phyloP scores from a whole-genome alignment of 768 basidiomycete genomes.

The Tephrocybe sp. region DNA sequence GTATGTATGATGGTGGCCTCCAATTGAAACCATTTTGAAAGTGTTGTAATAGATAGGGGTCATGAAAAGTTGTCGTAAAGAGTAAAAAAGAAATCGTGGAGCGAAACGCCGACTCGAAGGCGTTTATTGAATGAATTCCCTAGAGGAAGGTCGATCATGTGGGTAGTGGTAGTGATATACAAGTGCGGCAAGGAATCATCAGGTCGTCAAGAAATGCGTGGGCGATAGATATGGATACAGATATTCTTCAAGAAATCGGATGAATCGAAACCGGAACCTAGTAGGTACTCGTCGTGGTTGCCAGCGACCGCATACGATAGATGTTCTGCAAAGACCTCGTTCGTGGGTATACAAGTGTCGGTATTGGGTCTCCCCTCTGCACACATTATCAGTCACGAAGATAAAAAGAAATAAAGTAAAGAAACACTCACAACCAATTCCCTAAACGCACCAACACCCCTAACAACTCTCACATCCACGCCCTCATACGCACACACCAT shows the following conservation, averaged over 20 bases:
- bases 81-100: too few relatives aligned
- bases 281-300: too few relatives aligned
- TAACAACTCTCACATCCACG: slow-evolving; percentile 50
- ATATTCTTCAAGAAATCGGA: slow-evolving; percentile 1
- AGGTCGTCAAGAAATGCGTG: not conserved
- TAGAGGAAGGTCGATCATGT: not conserved
- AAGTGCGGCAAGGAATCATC: not conserved
- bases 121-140: too few relatives aligned
- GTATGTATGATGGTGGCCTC: not conserved
- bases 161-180: not conserved
- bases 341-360: slow-evolving; percentile 16
- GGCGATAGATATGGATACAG: not conserved
- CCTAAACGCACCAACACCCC: slow-evolving; percentile 55
- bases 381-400: not conserved
- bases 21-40: not conserved
- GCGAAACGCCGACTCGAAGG: too few relatives aligned
- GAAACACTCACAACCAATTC: slow-evolving; percentile 49
- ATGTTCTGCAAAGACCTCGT: slow-evolving; percentile 19
- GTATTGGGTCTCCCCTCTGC: slow-evolving; percentile 21
- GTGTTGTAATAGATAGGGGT: not conserved
- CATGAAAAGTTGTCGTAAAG: not conserved
- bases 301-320: slow-evolving; percentile 18
- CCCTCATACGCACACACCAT: slow-evolving; percentile 67
- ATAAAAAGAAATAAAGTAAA: slow-evolving; percentile 10
- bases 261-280: too few relatives aligned